Base-by-base conservation (phyloP, 208 protist genomes). In the Polymyxa betae region DNA sequence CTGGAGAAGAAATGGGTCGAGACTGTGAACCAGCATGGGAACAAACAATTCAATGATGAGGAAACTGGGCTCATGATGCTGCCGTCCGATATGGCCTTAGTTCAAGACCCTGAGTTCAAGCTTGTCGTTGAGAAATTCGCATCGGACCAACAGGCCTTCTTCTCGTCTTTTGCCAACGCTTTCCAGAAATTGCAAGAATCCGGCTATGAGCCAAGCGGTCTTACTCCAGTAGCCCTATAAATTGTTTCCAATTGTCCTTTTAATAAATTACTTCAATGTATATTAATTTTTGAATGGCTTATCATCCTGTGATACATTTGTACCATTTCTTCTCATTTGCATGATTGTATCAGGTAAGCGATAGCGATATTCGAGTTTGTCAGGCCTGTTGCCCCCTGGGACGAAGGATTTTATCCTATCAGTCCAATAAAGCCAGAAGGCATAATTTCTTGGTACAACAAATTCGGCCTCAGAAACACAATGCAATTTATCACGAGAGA, bases 131-230 rank as follows among this genome's bases (percentile, higher is more conserved):
- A 88, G 29, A 88, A 41, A 41, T 88, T 88, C 77, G 77, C 77
- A 24, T n/a, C 24, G 12, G 29, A 29, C 29, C 32, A 88, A 29
- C 32, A n/a, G 16, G 77, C 38, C 16, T 91, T 91, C 64, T 91
- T 91, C 29, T 49, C 77, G 64, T 24, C 46, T 40, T 91, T 88
- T 45, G 89, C 89, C 1, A 45, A 38, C 0, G 89, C 89, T 0
- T 68, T 88, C 89, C 35, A 89, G 46, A 91, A 91, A 68, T 35
- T 91, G 38, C 43, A 32, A 20, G 89, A 91, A 46, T n/a, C 45
- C 38, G 89, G 89, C 45, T 88, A 49, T 68, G 38, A 89, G n/a
- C n/a, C n/a, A n/a, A n/a, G n/a, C n/a, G n/a, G n/a, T n/a, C n/a
- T n/a, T n/a, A n/a, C n/a, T n/a, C n/a, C n/a, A n/a, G n/a, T n/a